phyloP scores from a whole-genome alignment of 352 stramenopile species.

The Elongisporangium undulatum region DNA sequence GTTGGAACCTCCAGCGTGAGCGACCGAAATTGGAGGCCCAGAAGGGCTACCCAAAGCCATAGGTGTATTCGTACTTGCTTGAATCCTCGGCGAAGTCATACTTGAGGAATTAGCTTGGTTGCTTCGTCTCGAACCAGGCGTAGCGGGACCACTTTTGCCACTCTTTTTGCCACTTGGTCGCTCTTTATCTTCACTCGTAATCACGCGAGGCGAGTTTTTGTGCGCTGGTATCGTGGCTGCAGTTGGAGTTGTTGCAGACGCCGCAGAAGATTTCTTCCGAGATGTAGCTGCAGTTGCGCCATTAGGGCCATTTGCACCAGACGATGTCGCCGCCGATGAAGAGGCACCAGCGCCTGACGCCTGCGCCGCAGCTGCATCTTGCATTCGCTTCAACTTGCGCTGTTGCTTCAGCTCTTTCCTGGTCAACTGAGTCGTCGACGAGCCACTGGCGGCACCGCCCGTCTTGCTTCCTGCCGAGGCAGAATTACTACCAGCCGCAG shows the following conservation, averaged over 20 bases:
- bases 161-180: conserved; percentile 33
- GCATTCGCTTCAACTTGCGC: conserved; percentile 64
- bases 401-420: conserved; percentile 75
- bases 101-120: conserved; percentile 9
- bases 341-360: conserved; percentile 3
- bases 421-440: conserved; percentile 18
- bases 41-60: background rate
- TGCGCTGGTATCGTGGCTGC: conserved; percentile 6
- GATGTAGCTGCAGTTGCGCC: background rate
- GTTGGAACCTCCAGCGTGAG: background rate
- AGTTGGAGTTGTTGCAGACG: conserved; percentile 8
- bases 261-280: background rate
- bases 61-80: conserved; percentile 1
- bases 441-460: conserved; percentile 2
- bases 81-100: conserved; percentile 5
- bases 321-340: background rate
- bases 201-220: conserved; percentile 17
- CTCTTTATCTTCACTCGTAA: conserved; percentile 35
- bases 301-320: background rate
- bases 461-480: conserved; percentile 4
- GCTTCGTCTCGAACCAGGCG: conserved; percentile 25
- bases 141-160: conserved; percentile 21
- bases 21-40: background rate
- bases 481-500: conserved; percentile 1
- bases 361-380: conserved; percentile 22